Conservation (phyloP, 2,329 filamentous ascomycete genomes). For the Drechmeria coniospora region DNA sequence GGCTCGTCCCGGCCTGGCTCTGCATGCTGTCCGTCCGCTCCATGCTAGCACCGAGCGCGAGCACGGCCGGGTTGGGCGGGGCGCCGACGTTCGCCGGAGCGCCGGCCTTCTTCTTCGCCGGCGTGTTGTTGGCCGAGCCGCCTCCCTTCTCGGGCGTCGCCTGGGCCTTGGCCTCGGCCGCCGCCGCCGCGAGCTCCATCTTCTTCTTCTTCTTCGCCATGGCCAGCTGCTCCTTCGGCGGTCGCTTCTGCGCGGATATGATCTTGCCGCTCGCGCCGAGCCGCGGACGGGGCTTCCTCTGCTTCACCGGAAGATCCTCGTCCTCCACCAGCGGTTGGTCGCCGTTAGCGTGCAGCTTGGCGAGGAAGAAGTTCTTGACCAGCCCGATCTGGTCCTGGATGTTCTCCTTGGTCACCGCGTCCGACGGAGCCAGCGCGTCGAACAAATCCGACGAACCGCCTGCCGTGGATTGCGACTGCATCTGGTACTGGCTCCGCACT, state of each 20-base stretch:
- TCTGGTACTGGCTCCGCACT: slow-evolving; percentile 71
- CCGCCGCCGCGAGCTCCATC: slow-evolving; percentile 38
- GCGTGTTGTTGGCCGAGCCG: slow-evolving; percentile 22
- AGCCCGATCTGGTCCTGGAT: slow-evolving; percentile 71
- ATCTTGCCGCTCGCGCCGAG: slow-evolving; percentile 68
- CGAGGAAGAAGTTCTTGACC: slow-evolving; percentile 80
- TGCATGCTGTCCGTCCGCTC: slow-evolving; percentile 43
- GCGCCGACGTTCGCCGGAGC: slow-evolving; percentile 19
- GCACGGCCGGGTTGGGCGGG: slow-evolving; percentile 22
- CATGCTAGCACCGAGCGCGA: slow-evolving; percentile 33
- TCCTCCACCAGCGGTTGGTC: slow-evolving; percentile 78
- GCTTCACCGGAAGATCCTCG: slow-evolving; percentile 85
- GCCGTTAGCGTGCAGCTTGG: slow-evolving; percentile 71
- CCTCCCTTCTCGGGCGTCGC: slow-evolving; percentile 17
- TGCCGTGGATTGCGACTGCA: slow-evolving; percentile 50
- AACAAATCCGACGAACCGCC: slow-evolving; percentile 46
- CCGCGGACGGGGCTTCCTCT: slow-evolving; percentile 57
- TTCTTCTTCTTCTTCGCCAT: slow-evolving; percentile 83
- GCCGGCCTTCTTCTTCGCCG: slow-evolving; percentile 37
- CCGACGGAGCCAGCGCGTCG: slow-evolving; percentile 50
- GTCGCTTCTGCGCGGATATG: slow-evolving; percentile 66
- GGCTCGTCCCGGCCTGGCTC: slow-evolving; percentile 41
- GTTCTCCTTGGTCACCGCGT: slow-evolving; percentile 65
- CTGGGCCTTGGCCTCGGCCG: slow-evolving; percentile 30
- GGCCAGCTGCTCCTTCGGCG: slow-evolving; percentile 67